phyloP scores from a whole-genome alignment of 148 eudicot genomes.

The Bassia scoparia region DNA sequence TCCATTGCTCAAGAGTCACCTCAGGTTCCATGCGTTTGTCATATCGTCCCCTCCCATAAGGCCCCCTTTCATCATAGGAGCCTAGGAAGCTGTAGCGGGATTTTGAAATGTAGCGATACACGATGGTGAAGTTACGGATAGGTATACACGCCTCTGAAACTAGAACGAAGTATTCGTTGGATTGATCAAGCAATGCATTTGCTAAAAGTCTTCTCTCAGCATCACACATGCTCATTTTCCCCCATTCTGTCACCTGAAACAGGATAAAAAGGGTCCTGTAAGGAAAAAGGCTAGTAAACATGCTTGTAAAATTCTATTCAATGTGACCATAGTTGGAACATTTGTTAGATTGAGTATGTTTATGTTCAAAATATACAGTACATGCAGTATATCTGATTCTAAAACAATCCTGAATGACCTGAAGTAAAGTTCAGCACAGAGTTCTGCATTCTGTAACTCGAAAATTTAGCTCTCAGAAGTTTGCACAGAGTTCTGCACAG shows the following conservation, averaged over 20 bases:
- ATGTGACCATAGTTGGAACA: background rate
- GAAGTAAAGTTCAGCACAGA: background rate
- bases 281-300: background rate
- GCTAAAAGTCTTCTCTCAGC: conserved; percentile 54
- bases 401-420: background rate
- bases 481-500: no score
- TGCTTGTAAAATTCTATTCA: background rate
- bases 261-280: background rate
- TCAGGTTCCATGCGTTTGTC: conserved; percentile 38
- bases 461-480: no score
- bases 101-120: conserved; percentile 37
- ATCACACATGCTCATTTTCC: conserved; percentile 51
- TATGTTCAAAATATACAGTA: background rate
- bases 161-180: conserved; percentile 44
- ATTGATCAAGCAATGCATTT: conserved; percentile 44
- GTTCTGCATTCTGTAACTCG: background rate
- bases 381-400: background rate
- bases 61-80: conserved; percentile 44
- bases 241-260: conserved; percentile 42
- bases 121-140: conserved; percentile 39
- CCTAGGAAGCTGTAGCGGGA: conserved; percentile 45
- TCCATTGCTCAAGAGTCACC: conserved; percentile 41
- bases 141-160: conserved; percentile 53
- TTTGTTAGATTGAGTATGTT: background rate
- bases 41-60: conserved; percentile 44